phyloP scores from a whole-genome alignment of 208 protist genomes.

The Leishmania braziliensis region DNA sequence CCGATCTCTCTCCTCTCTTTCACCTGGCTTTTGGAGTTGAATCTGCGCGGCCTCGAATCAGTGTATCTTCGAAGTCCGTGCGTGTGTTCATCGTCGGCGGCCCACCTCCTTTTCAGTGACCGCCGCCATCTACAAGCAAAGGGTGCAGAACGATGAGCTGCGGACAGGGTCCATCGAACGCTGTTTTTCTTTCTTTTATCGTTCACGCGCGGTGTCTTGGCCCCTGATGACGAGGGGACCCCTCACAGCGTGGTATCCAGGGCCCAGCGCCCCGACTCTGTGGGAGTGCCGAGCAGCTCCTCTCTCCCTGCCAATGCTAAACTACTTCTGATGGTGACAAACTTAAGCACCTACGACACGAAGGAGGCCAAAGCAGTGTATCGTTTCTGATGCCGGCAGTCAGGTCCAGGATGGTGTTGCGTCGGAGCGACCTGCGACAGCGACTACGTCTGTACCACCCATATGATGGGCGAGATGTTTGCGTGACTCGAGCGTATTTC shows the following conservation, averaged over 20 bases:
- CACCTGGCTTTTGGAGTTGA: neutral
- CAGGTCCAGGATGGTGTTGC: neutral
- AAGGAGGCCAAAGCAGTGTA: neutral
- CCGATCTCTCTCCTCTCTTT: neutral
- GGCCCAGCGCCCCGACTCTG: neutral
- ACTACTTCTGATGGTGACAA: neutral
- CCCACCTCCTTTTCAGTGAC: neutral
- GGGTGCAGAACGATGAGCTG: neutral
- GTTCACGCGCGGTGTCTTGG: neutral
- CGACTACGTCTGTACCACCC: neutral
- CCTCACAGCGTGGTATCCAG: neutral
- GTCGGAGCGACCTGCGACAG: neutral
- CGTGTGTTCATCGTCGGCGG: neutral
- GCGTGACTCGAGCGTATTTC: neutral
- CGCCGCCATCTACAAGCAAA: neutral
- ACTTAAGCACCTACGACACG: neutral
- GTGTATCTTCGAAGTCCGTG: neutral
- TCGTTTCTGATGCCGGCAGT: neutral
- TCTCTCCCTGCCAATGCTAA: neutral
- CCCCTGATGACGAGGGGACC: neutral
- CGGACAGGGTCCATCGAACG: neutral
- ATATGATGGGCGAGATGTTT: neutral
- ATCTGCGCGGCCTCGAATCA: neutral
- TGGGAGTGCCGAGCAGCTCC: neutral
- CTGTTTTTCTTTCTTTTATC: conserved; percentile 6